Evolutionary conservation across 2,329 filamentous ascomycete genomes (phyloP).

Genomic region (Pseudogymnoascus sp.): DNA sequence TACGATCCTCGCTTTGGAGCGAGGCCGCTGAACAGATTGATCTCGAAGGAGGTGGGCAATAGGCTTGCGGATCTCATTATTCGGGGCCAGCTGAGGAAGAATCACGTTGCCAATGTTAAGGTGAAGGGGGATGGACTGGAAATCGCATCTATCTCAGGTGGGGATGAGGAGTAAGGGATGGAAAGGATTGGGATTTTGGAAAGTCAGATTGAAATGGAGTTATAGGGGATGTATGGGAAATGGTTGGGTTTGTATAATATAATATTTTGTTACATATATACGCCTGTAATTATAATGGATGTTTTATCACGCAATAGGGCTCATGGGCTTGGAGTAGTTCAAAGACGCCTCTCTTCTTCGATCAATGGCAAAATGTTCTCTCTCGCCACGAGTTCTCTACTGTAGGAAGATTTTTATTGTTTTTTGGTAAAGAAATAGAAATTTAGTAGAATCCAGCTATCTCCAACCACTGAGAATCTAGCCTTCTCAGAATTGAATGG

Average conservation of each 20-base stretch:
- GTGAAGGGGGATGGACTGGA: slow-evolving; percentile 1
- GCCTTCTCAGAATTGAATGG: neutral
- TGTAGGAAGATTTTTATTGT: neutral
- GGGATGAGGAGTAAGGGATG: neutral
- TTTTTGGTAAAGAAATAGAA: neutral
- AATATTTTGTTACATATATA: neutral
- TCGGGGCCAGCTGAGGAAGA: slow-evolving; percentile 67
- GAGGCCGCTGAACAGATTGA: slow-evolving; percentile 81
- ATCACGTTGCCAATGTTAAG: slow-evolving; percentile 61
- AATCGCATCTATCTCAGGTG: neutral
- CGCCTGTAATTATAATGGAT: neutral
- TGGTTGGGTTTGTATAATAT: neutral
- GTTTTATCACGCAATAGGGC: neutral
- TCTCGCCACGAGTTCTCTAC: neutral
- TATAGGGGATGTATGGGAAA: neutral
- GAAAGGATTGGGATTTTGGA: neutral
- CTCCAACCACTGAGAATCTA: no score
- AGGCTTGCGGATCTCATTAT: slow-evolving; percentile 87
- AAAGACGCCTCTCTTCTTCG: neutral
- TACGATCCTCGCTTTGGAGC: slow-evolving; percentile 92
- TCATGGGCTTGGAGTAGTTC: neutral
- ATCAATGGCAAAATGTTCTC: neutral
- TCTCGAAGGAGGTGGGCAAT: slow-evolving; percentile 84
- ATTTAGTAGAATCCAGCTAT: no score
- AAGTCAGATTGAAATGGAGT: neutral